Base-by-base conservation (phyloP, 106 monocot species). In the Xerophyta viscosa region DNA sequence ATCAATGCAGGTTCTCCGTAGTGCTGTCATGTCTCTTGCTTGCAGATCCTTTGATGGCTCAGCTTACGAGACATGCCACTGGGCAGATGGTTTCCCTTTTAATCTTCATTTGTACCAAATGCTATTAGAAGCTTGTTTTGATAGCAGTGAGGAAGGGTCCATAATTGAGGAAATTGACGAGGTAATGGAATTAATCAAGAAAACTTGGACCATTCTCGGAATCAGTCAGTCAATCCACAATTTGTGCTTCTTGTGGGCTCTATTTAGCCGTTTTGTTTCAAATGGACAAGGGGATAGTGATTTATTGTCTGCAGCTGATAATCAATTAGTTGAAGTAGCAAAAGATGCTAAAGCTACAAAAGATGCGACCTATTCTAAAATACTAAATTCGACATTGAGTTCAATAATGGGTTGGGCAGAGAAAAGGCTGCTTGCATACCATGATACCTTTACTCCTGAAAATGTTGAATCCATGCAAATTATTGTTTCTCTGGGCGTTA, bases 401-500 rank as follows among this genome's bases (percentile, higher is more conserved):
- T 81, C 89, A 7, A 86, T 96, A 69, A 70, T 89, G 79, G 73
- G 81, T 44, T 96, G 96, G 96, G 50, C 96, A 50, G 96, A 96
- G 59, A 81, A 96, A 63, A 68, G 89, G 44, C 96, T 96, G 49
- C 76, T 96, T 64, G 78, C 89, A 36, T 96, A 96, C 47, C 96
- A 96, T 50, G 96, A 96, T 41, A 89, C 89, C 19, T 96, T 96
- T 56, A 62, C 65, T 66, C 14, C 70, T 20, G 55, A 55, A 57
- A 96, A 79, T 51, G 76, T 96, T 60, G 89, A 89, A 46, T 81
- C 66, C 24, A 89, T 96, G 96, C 71, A 89, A 28, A 71, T 51
- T 63, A 77, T 96, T 57, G 89, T 96, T 20, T 82, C 88, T 18
- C 37, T 96, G 45, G 96, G 96, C 6, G 89, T 96, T 24, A 58